phyloP scores from a whole-genome alignment of 2,329 filamentous ascomycete genomes.

The Ophiocordyceps camponoti-leonardi region DNA sequence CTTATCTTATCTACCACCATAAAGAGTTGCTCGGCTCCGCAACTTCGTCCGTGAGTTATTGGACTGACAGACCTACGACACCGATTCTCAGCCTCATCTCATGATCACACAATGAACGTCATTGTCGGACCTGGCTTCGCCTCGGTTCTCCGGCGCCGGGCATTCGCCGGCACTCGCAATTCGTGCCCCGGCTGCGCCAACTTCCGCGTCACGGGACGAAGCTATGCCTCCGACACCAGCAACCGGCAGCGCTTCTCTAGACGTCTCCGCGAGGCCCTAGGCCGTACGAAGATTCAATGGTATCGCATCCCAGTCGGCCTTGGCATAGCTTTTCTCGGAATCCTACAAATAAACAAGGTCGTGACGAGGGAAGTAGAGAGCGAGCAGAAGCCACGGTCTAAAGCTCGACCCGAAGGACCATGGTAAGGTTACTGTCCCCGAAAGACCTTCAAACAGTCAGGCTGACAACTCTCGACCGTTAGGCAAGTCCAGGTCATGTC shows the following conservation, averaged over 20 bases:
- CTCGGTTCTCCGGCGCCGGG: constrained; percentile 14
- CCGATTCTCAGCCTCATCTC: background rate
- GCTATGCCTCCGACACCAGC: constrained; percentile 19
- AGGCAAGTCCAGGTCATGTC: constrained; percentile 88
- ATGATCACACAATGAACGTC: constrained; percentile 8
- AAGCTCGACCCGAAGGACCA: constrained; percentile 67
- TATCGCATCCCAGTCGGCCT: constrained; percentile 78
- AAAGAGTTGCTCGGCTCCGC: background rate
- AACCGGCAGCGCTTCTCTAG: constrained; percentile 32
- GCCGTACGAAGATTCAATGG: constrained; percentile 55
- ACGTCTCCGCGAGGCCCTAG: constrained; percentile 30
- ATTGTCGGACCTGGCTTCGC: constrained; percentile 17
- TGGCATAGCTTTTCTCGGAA: constrained; percentile 68
- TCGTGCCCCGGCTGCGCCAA: constrained; percentile 11
- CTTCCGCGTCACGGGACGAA: constrained; percentile 2
- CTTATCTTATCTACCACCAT: background rate
- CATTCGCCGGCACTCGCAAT: constrained; percentile 11
- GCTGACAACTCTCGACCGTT: background rate
- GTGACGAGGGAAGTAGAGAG: constrained; percentile 37
- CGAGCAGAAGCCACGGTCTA: constrained; percentile 27
- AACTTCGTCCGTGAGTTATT: too few relatives aligned
- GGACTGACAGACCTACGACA: background rate
- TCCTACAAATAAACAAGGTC: constrained; percentile 70
- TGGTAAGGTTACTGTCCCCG: constrained; percentile 34
- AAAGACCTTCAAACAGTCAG: background rate